A percentile compares a stretch with the other conserved stretches of the same genome.
Conservation (phyloP, 192 early-diverging fungal genomes). For the Coemansia sp. region DNA sequence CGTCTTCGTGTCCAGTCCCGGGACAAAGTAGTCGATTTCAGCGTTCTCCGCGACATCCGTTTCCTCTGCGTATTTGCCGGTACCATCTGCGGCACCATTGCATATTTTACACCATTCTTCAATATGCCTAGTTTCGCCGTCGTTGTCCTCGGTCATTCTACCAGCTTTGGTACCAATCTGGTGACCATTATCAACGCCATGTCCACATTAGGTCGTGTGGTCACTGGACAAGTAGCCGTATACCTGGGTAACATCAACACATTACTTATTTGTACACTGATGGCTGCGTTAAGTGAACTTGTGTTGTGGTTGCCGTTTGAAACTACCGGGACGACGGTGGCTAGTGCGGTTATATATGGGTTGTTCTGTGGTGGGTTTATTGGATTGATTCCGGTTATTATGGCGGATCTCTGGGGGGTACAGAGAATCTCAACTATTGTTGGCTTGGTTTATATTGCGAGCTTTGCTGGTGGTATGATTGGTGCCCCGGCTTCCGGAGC, state of each 20-base stretch:
- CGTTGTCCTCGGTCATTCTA: conserved; percentile 40
- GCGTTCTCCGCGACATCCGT: conserved; percentile 44
- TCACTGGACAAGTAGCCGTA: conserved; percentile 61
- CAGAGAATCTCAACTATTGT: conserved; percentile 59
- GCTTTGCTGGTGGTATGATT: conserved; percentile 54
- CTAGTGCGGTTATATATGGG: conserved; percentile 57
- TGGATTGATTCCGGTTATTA: conserved; percentile 57
- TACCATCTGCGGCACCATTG: conserved; percentile 54
- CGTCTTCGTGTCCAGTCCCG: conserved; percentile 12
- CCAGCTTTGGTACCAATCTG: conserved; percentile 54
- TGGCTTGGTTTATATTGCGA: conserved; percentile 56
- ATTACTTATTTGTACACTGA: conserved; percentile 47
- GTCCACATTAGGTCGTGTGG: conserved; percentile 63
- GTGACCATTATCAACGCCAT: conserved; percentile 67
- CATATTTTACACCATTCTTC: conserved; percentile 63
- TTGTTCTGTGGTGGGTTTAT: conserved; percentile 61
- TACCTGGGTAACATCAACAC: conserved; percentile 63
- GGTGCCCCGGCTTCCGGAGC: conserved; percentile 57
- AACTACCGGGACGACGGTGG: conserved; percentile 34
- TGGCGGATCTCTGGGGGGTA: conserved; percentile 58
- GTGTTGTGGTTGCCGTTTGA: conserved; percentile 59
- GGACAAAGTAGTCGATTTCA: conserved; percentile 50
- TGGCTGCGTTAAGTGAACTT: conserved; percentile 50
- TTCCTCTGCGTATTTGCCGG: conserved; percentile 48
- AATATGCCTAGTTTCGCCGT: conserved; percentile 41